Base-by-base conservation (phyloP, 2,329 filamentous ascomycete species). In the Calycina marina region DNA sequence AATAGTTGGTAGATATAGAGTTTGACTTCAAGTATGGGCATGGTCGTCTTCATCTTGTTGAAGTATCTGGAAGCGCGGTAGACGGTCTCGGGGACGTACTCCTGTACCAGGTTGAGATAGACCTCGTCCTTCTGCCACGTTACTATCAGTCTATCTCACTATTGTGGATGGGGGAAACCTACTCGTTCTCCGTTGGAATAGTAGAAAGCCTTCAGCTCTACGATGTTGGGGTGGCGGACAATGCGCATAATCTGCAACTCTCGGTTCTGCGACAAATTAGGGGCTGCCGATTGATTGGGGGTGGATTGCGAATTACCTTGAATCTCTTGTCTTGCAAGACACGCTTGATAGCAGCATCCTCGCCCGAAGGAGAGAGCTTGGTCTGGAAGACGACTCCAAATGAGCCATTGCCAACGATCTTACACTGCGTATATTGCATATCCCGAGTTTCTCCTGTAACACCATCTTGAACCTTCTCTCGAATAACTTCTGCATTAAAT, bases 191-290 rank as follows among this genome's bases (percentile, higher is more conserved):
- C 90, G 56, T 96, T 98, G 48, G 88, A 94, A 63, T 96, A 98
- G 64, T 94, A 98, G 63, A 98, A 98, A 32, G 90, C 90, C 65
- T 98, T 98, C 43, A 98, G 69, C 59, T 96, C 86, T 39, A 98
- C 90, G 51, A 98, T 96, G 61, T 98, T 98, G 35, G 90, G 90
- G 58, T 98, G 90, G 54, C 88, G 77, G 52, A 98, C 90, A 55
- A 98, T 98, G 55, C 90, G 81, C 90, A 98, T 98, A 56, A 98
- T 98, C 59, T 98, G 90, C 48, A 98, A 71, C 58, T 98, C 90
- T 61, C 90, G 85, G 57, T 98, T 98, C 90, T 98, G 56, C 29
- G 27, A 32, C 25, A 20, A 32, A 39, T 62, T 38, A 63, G 55
- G 40, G 40, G n/a, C 41, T 20, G 31, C 14, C 18, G 28, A 5